These are phyloP conservation scores for Herpetomonas tarakana DNA, from an alignment of 208 protist species.

Conservation along the genomic window DNA sequence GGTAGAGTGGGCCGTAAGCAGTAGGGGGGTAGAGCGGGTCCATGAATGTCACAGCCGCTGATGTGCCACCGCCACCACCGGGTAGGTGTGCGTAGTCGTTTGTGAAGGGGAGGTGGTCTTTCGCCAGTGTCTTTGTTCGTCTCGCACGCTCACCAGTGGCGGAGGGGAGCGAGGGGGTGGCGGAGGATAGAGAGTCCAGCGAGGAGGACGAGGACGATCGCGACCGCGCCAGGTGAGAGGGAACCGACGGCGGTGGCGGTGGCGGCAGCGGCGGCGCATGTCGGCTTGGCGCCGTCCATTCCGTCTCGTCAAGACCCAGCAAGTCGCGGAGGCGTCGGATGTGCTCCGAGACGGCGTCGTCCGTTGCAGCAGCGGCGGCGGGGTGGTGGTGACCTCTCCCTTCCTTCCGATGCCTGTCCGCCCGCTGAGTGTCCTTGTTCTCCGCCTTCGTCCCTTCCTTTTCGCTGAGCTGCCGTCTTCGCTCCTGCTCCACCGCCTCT, in stretches of 20 bases:
- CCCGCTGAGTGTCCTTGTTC: too few species aligned
- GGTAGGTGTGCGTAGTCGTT: too few species aligned
- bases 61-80: too few species aligned
- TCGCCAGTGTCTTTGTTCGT: too few species aligned
- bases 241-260: background rate
- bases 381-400: too few species aligned
- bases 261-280: too few species aligned
- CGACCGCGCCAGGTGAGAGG: background rate
- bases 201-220: background rate
- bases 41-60: too few species aligned
- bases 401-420: too few species aligned
- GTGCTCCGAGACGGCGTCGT: constrained; percentile 10
- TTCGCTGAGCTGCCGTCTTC: background rate
- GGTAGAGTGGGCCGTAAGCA: too few species aligned
- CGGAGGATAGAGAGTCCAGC: background rate
- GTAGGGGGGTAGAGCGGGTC: too few species aligned
- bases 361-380: background rate
- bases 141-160: background rate
- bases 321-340: constrained; percentile 12
- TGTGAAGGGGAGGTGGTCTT: too few species aligned
- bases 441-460: too few species aligned
- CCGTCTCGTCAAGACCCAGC: background rate
- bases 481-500: background rate
- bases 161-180: background rate
- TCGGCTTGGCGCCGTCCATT: background rate